Conservation (phyloP, 805 yeast species). For the Ogataea trehaloabstinens region DNA sequence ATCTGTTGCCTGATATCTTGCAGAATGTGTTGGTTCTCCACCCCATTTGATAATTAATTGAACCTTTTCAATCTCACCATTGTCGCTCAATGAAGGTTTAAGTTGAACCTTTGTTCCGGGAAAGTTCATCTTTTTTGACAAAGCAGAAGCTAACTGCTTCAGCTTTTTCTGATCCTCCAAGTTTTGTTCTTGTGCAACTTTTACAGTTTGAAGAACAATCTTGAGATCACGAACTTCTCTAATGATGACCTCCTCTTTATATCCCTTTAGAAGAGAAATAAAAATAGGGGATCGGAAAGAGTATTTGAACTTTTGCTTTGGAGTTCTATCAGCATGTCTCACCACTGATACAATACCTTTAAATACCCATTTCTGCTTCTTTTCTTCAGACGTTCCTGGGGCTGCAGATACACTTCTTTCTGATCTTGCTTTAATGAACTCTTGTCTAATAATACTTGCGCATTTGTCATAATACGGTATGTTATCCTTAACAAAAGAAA, state of each 20-base stretch:
- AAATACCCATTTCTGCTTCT: slow-evolving; percentile 91
- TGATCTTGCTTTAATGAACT: slow-evolving; percentile 64
- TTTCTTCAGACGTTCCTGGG: slow-evolving; percentile 46
- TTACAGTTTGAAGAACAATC: slow-evolving; percentile 82
- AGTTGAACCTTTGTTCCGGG: slow-evolving; percentile 97
- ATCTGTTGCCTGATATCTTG: slow-evolving; percentile 89
- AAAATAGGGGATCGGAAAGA: slow-evolving; percentile 88
- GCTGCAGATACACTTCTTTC: slow-evolving; percentile 39
- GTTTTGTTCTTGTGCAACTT: slow-evolving; percentile 72
- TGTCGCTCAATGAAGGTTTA: slow-evolving; percentile 75
- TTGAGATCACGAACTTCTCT: slow-evolving; percentile 83
- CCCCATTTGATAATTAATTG: slow-evolving; percentile 98
- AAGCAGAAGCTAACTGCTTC: slow-evolving; percentile 71
- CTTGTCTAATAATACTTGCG: slow-evolving; percentile 69
- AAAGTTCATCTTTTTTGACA: slow-evolving; percentile 82
- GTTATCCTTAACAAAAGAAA: slow-evolving; percentile 95
- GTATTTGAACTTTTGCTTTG: slow-evolving; percentile 95
- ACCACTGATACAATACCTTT: slow-evolving; percentile 90
- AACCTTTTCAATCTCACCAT: slow-evolving; percentile 82
- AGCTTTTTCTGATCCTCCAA: slow-evolving; percentile 81
- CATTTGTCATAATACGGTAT: slow-evolving; percentile 79
- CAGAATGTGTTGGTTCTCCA: slow-evolving; percentile 99
- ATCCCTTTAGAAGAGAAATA: slow-evolving; percentile 85
- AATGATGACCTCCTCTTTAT: slow-evolving; percentile 92
- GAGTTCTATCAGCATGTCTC: slow-evolving; percentile 98